phyloP scores from a whole-genome alignment of 2,329 filamentous ascomycete genomes.

The Aureobasidium mangrovei region DNA sequence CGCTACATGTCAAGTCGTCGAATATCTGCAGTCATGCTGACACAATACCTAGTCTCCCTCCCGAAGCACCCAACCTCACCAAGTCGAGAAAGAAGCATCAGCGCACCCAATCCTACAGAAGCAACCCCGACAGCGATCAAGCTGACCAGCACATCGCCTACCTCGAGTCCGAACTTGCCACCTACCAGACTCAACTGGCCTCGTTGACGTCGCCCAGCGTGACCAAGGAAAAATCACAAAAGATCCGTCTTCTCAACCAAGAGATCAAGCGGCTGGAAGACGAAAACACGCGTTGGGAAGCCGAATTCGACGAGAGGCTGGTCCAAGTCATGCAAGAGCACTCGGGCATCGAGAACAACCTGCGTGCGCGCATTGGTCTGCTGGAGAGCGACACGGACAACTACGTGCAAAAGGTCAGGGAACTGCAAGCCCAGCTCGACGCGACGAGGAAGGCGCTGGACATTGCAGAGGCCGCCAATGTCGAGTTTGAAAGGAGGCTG shows the following conservation, averaged over 20 bases:
- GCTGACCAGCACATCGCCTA: constrained; percentile 41
- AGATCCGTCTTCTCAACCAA: constrained; percentile 28
- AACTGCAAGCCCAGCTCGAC: constrained; percentile 28
- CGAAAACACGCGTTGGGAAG: constrained; percentile 31
- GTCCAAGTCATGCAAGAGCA: constrained; percentile 26
- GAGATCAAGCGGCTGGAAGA: constrained; percentile 28
- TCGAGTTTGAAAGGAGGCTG: constrained; percentile 30
- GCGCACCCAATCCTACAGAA: constrained; percentile 6
- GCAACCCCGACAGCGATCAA: constrained; percentile 31
- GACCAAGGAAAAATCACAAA: constrained; percentile 29
- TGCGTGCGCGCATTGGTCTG: constrained; percentile 23
- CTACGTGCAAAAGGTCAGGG: constrained; percentile 23
- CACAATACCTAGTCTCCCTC: constrained; percentile 11
- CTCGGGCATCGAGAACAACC: constrained; percentile 21
- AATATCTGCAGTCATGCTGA: constrained; percentile 12
- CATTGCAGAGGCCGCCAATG: constrained; percentile 28
- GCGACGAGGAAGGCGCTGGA: constrained; percentile 24
- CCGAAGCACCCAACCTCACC: constrained; percentile 13
- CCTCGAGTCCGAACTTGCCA: constrained; percentile 38
- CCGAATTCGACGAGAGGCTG: constrained; percentile 28
- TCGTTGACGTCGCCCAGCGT: constrained; percentile 33
- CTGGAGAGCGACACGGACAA: constrained; percentile 26
- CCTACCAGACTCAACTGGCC: constrained; percentile 32
- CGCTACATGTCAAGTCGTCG: constrained; percentile 16
- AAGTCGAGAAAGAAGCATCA: constrained; percentile 12